phyloP scores from a whole-genome alignment of 208 protist species.

The Phytomonas francai region DNA sequence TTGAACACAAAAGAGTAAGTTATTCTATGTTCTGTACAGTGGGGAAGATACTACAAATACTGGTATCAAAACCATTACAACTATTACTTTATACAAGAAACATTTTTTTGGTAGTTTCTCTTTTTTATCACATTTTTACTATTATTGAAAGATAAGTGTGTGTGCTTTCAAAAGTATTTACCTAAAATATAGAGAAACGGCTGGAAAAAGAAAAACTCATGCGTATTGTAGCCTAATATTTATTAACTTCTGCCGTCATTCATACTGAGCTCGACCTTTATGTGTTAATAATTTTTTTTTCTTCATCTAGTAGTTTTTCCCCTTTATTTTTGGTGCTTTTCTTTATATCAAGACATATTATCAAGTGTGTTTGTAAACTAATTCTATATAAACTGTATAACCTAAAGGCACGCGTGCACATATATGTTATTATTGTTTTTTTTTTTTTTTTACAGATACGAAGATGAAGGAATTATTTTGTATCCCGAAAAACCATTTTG shows the following conservation, averaged over 20 bases:
- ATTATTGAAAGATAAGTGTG: constrained; percentile 3
- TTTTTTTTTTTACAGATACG: too few relatives aligned
- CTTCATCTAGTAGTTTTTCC: background rate
- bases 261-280: background rate
- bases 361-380: background rate
- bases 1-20: too few relatives aligned
- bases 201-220: too few relatives aligned
- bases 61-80: too few relatives aligned
- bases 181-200: too few relatives aligned
- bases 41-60: too few relatives aligned
- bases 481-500: too few relatives aligned
- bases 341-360: background rate
- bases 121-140: background rate
- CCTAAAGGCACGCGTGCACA: background rate
- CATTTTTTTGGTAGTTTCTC: background rate
- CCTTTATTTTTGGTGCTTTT: background rate
- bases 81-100: too few relatives aligned
- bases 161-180: background rate
- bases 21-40: too few relatives aligned
- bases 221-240: background rate
- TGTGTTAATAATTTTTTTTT: constrained; percentile 12
- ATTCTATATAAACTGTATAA: background rate
- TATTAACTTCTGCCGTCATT: background rate
- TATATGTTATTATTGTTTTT: background rate
- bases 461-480: too few relatives aligned